phyloP scores from a whole-genome alignment of 805 yeast genomes.

The Candida sithepensis region DNA sequence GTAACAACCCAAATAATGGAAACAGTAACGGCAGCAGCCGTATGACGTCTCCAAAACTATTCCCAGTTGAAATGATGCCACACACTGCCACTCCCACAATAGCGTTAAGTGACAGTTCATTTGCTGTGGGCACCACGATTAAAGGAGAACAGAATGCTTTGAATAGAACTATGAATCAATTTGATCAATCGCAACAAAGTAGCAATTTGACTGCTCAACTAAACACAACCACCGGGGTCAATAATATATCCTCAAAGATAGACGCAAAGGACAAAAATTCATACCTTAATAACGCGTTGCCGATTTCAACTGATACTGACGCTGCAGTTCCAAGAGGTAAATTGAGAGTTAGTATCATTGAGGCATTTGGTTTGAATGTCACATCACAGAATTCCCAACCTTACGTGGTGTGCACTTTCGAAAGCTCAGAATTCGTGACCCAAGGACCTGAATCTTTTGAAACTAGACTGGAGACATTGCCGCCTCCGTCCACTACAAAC shows the following conservation, averaged over 20 bases:
- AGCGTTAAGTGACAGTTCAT: slow-evolving; percentile 57
- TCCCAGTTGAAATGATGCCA: slow-evolving; percentile 37
- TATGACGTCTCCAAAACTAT: slow-evolving; percentile 14
- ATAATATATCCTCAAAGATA: slow-evolving; percentile 9
- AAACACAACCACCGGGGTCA: slow-evolving; percentile 9
- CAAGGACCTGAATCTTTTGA: slow-evolving; percentile 62
- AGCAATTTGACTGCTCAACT: slow-evolving; percentile 23
- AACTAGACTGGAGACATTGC: slow-evolving; percentile 4
- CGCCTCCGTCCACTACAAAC: neutral
- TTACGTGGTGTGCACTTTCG: slow-evolving; percentile 88
- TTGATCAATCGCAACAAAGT: slow-evolving; percentile 24
- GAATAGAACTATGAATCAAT: slow-evolving; percentile 33
- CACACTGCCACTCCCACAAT: slow-evolving; percentile 63
- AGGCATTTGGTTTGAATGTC: slow-evolving; percentile 68
- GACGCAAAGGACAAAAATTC: slow-evolving; percentile 5
- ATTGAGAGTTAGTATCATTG: slow-evolving; percentile 73
- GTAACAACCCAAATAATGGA: slow-evolving; percentile 7
- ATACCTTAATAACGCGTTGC: slow-evolving; percentile 20
- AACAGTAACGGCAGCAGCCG: neutral
- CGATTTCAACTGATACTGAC: slow-evolving; percentile 20
- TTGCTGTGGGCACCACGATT: slow-evolving; percentile 68
- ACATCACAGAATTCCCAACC: slow-evolving; percentile 61
- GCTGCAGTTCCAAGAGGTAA: slow-evolving; percentile 68
- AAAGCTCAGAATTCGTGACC: slow-evolving; percentile 85
- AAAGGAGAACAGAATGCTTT: slow-evolving; percentile 33